These are phyloP conservation scores for Xylaria venustula DNA, from an alignment of 495 filamentous ascomycete species.

Conservation along the genomic window DNA sequence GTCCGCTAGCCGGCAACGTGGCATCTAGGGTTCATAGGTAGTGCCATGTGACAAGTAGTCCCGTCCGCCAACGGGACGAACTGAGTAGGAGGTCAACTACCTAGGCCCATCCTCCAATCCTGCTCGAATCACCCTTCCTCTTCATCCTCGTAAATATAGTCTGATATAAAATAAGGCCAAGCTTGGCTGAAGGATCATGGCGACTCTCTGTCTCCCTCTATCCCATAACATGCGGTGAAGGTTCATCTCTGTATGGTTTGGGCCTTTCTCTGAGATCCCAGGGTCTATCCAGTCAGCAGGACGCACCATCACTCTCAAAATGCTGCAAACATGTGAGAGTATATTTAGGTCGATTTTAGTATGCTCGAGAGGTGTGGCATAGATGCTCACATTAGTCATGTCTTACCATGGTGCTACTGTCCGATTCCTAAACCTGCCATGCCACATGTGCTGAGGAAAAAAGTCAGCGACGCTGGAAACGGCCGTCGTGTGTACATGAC, in stretches of 20 bases:
- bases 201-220: background rate
- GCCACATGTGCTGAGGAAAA: background rate
- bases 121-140: background rate
- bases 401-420: background rate
- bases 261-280: background rate
- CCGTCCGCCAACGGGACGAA: background rate
- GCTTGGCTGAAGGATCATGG: background rate
- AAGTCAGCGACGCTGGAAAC: background rate
- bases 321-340: background rate
- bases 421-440: too few species aligned
- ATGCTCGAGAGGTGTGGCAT: background rate
- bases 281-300: background rate
- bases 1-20: background rate
- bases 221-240: background rate
- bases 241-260: background rate
- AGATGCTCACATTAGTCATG: background rate
- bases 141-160: background rate
- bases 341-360: background rate
- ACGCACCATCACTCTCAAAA: background rate
- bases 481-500: background rate
- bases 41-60: background rate
- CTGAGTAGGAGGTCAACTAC: background rate
- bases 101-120: background rate
- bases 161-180: background rate
- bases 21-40: background rate